Percentiles rank a stretch among this genome's conserved stretches.
Evolutionary conservation across 2,329 filamentous ascomycete genomes (phyloP).

Genomic region (Arthrobotrys entomopaga): DNA sequence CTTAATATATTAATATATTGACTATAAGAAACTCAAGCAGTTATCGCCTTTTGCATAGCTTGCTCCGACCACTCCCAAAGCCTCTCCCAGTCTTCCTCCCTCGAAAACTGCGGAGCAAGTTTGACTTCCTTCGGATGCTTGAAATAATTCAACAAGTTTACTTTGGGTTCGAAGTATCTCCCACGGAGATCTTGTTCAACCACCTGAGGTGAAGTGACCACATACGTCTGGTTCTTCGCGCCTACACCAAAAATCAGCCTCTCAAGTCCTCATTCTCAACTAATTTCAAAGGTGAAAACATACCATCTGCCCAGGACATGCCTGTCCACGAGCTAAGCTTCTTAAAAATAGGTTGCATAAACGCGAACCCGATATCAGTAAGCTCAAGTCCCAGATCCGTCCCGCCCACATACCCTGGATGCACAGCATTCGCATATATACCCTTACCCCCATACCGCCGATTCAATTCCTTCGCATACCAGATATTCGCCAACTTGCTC

Average conservation of each 20-base stretch:
- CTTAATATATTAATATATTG: no score
- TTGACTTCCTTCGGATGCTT: slow-evolving; percentile 46
- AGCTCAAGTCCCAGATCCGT: slow-evolving; percentile 38
- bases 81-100: slow-evolving; percentile 54
- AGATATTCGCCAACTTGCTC: slow-evolving; percentile 66
- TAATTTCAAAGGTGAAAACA: background rate
- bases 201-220: slow-evolving; percentile 49
- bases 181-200: slow-evolving; percentile 52
- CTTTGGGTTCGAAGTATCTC: slow-evolving; percentile 49
- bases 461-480: slow-evolving; percentile 63
- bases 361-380: slow-evolving; percentile 25
- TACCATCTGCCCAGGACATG: slow-evolving; percentile 30
- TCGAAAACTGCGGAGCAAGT: slow-evolving; percentile 38
- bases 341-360: slow-evolving; percentile 11
- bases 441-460: slow-evolving; percentile 71
- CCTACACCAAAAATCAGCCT: slow-evolving; percentile 30
- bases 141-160: slow-evolving; percentile 54
- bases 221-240: slow-evolving; percentile 56
- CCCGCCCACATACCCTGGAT: slow-evolving; percentile 55
- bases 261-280: slow-evolving; percentile 1
- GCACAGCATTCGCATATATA: slow-evolving; percentile 60
- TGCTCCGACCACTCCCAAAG: slow-evolving; percentile 57
- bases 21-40: no score
- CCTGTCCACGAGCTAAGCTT: slow-evolving; percentile 17
- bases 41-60: slow-evolving; percentile 39